Conservation (phyloP, 306 rosid species). For the Sphenostylis stenocarpa region DNA sequence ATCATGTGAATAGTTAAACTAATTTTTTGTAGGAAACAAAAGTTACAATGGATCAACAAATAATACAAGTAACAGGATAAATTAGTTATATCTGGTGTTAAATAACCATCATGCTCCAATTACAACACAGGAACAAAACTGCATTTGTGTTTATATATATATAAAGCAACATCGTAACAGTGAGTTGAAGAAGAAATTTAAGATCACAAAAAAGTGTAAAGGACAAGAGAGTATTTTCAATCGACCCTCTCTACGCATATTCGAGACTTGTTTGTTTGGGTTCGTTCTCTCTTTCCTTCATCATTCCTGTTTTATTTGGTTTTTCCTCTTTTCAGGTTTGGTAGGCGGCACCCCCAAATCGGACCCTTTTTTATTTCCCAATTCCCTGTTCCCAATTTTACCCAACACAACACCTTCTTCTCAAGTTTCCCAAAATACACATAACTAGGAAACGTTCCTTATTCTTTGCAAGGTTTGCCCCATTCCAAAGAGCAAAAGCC, state of each 20-base stretch:
- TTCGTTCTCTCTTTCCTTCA: background rate
- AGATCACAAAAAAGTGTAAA: background rate
- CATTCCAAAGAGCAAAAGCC: background rate
- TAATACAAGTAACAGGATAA: too few relatives aligned
- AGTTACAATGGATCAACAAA: too few relatives aligned
- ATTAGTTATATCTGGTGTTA: too few relatives aligned
- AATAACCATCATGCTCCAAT: too few relatives aligned
- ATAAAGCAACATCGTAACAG: background rate
- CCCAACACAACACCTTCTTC: slow-evolving; percentile 1
- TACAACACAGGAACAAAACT: too few relatives aligned
- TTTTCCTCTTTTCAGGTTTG: slow-evolving; percentile 41
- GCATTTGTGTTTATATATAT: too few relatives aligned
- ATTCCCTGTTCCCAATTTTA: background rate
- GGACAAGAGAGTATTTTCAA: slow-evolving; percentile 25
- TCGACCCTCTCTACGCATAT: background rate
- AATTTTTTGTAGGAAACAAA: too few relatives aligned
- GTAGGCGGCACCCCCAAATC: slow-evolving; percentile 46
- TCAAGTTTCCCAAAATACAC: slow-evolving; percentile 7
- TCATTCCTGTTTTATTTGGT: background rate
- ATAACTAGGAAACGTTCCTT: background rate
- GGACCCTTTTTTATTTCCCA: slow-evolving; percentile 29
- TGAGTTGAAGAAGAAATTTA: background rate
- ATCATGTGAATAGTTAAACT: too few relatives aligned
- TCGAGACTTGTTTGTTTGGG: slow-evolving; percentile 6
- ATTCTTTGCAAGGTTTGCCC: background rate